These are phyloP conservation scores for Tolypocladium cylindrosporum DNA, from an alignment of 2,329 filamentous ascomycete genomes.

Conservation along the genomic window DNA sequence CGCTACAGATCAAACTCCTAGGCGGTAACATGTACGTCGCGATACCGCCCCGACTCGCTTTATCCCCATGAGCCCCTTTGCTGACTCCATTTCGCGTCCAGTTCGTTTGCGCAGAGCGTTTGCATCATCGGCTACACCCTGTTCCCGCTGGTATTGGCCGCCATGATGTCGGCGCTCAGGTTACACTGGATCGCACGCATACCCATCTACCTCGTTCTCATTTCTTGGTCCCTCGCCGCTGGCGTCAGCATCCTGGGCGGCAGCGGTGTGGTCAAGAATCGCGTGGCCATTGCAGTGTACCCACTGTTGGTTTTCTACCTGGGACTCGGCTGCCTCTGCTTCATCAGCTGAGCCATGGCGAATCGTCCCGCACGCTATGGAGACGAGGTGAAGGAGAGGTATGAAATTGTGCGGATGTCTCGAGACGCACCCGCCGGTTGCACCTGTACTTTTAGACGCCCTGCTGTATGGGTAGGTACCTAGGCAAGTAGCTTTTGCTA, in stretches of 20 bases:
- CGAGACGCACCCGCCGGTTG: background rate
- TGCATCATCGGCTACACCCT: slow-evolving; percentile 98
- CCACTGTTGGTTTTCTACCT: slow-evolving; percentile 94
- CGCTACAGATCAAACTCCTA: slow-evolving; percentile 92
- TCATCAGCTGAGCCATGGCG: slow-evolving; percentile 64
- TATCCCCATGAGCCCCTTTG: background rate
- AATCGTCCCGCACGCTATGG: background rate
- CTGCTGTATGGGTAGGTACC: background rate
- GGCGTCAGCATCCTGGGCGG: slow-evolving; percentile 93
- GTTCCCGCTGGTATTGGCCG: slow-evolving; percentile 90
- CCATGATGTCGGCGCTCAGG: slow-evolving; percentile 73
- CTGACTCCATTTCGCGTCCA: slow-evolving; percentile 27
- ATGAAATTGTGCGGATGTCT: too few species aligned
- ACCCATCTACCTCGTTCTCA: slow-evolving; percentile 80
- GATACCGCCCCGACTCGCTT: background rate
- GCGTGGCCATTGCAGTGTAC: slow-evolving; percentile 88
- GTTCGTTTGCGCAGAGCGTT: slow-evolving; percentile 93
- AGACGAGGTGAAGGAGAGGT: background rate
- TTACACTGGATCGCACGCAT: slow-evolving; percentile 75
- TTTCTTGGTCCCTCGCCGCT: slow-evolving; percentile 88
- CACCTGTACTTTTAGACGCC: background rate
- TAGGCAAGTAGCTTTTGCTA: background rate
- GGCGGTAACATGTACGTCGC: slow-evolving; percentile 87
- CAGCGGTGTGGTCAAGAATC: slow-evolving; percentile 89
- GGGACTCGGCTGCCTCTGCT: slow-evolving; percentile 86